Evolutionary conservation across 345 rosid species (phyloP), one percentile per base, ranked within the genome.

Genomic region (Arabis alpina): DNA sequence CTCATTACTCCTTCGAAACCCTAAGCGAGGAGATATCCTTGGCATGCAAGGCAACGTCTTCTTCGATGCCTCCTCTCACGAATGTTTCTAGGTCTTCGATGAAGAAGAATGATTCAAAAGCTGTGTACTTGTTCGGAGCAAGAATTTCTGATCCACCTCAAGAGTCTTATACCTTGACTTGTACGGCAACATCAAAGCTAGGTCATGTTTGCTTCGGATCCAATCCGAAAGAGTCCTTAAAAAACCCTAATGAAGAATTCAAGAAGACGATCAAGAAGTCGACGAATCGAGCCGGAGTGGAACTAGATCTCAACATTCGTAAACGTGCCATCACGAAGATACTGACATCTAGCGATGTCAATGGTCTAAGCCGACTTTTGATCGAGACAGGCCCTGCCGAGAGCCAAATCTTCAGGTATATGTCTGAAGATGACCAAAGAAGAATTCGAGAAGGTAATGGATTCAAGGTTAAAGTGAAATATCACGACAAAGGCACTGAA

Each of bases 341-440:
- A 10, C 54, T 73, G 11, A 13, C 7, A 3, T 2, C 2, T 7
- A 66, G 61, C 6, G 77, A 73, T 58, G 1, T 66, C 13, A 10
- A 12, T 32, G 1, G 8, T 6, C 36, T 50, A 54, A 3, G 8
- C 23, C 53, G 77, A 10, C 68, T 74, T 49, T 10, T 61, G 27
- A 13, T 66, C 13, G 2, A 10, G 0, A 57, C 2, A 27, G 14
- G 4, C 24, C 6, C 2, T 9, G 66, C n/a, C 6, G 54, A 59
- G 54, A 48, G 0, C 3, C 73, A 74, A 27, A 40, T 74, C 30
- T 3, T 58, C n/a, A 23, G 14, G 6, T 13, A 65, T 51, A 44
- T 74, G 8, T 41, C 66, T 23, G 2, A 7, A 40, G 68, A 30
- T 10, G 44, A 10, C 1, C 44, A 49, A 30, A 32, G 0, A 6